Evolutionary conservation across 805 yeast species (phyloP).

Genomic region (Teunomyces kruisii): DNA sequence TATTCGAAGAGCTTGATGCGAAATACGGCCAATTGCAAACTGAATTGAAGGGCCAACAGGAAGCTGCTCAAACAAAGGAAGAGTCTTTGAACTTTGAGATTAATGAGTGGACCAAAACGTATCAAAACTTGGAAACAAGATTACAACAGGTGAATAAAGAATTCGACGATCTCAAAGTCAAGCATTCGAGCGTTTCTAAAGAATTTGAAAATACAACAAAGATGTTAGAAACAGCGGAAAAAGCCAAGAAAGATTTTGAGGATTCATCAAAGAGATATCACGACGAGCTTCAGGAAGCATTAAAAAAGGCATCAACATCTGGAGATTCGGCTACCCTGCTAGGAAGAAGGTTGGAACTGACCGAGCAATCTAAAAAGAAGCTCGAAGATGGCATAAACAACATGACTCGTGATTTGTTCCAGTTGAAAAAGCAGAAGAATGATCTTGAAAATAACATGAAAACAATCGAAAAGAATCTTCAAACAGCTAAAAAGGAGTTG

Average conservation of each 20-base stretch:
- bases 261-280: conserved; percentile 28
- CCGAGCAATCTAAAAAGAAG: conserved; percentile 49
- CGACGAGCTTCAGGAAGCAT: conserved; percentile 31
- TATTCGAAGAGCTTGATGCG: conserved; percentile 46
- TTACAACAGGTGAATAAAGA: conserved; percentile 29
- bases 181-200: conserved; percentile 19
- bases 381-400: conserved; percentile 89
- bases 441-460: conserved; percentile 46
- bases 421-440: conserved; percentile 59
- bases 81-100: conserved; percentile 18
- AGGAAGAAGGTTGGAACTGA: conserved; percentile 27
- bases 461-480: conserved; percentile 42
- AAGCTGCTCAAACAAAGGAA: conserved; percentile 17
- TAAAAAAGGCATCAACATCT: conserved; percentile 23
- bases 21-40: conserved; percentile 28
- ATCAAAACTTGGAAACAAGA: conserved; percentile 16
- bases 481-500: conserved; percentile 25
- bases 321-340: conserved; percentile 28
- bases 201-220: conserved; percentile 21
- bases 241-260: conserved; percentile 21
- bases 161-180: conserved; percentile 19
- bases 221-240: conserved; percentile 24
- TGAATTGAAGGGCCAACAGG: conserved; percentile 22
- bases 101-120: conserved; percentile 18
- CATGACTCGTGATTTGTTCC: conserved; percentile 80